These are phyloP conservation scores for Raddia distichophylla DNA, from an alignment of 176 grass and related monocot species.

Conservation along the genomic window DNA sequence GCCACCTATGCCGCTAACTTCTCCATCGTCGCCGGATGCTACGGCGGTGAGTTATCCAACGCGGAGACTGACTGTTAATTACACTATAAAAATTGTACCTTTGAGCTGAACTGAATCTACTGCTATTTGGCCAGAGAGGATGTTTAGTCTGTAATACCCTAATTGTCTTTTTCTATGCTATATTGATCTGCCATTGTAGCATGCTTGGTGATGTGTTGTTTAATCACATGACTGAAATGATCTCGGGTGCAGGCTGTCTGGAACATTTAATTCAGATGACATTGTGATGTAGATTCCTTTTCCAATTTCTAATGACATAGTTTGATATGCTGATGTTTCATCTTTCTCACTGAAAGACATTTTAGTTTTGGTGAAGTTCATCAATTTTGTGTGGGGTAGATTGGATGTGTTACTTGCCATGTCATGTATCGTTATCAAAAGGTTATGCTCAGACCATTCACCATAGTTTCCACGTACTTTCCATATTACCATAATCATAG, in stretches of 20 bases:
- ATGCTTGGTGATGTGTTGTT: neutral
- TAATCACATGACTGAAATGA: neutral
- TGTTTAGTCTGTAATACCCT: neutral
- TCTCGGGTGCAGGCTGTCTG: neutral
- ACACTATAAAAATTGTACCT: neutral
- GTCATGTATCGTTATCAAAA: neutral
- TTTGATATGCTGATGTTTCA: neutral
- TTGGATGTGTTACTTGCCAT: neutral
- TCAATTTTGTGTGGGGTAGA: neutral
- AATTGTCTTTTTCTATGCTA: neutral
- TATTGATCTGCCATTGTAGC: neutral
- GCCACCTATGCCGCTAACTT: conserved; percentile 70
- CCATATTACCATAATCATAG: neutral
- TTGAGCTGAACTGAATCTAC: neutral
- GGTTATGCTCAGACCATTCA: neutral
- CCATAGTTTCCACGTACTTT: neutral
- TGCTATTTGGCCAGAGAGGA: neutral
- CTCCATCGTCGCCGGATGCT: conserved; percentile 67
- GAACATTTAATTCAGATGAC: conserved; percentile 5
- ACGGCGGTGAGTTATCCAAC: conserved; percentile 60
- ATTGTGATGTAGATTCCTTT: neutral
- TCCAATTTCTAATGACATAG: neutral
- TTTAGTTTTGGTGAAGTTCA: neutral
- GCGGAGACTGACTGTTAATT: neutral
- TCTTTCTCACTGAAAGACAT: neutral